phyloP scores from a whole-genome alignment of 306 rosid species.

The Rosa persica region DNA sequence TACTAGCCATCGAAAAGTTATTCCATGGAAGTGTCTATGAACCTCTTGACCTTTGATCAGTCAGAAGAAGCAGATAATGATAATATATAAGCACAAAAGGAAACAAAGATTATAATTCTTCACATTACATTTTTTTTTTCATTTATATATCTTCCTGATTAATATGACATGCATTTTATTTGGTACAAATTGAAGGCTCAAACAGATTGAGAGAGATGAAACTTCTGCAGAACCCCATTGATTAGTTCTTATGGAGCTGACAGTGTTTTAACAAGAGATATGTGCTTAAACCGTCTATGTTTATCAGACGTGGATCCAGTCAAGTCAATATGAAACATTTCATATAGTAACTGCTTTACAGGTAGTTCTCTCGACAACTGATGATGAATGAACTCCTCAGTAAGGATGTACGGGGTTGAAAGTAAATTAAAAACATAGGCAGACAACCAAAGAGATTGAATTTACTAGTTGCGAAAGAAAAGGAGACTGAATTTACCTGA shows the following conservation, averaged over 20 bases:
- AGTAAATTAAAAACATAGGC: background rate
- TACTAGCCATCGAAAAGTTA: background rate
- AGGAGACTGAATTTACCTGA: slow-evolving; percentile 11
- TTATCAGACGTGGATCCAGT: background rate
- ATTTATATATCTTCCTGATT: background rate
- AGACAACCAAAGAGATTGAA: background rate
- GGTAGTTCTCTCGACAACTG: background rate
- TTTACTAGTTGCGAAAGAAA: background rate
- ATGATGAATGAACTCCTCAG: background rate
- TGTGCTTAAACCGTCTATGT: background rate
- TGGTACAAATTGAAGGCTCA: background rate
- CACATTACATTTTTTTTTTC: too few species aligned
- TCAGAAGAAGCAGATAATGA: background rate
- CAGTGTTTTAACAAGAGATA: background rate
- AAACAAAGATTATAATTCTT: background rate
- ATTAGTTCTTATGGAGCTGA: background rate
- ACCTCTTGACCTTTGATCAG: background rate
- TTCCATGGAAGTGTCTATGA: background rate
- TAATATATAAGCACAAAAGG: background rate
- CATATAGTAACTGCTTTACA: background rate
- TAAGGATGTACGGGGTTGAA: background rate
- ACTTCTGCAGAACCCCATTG: background rate
- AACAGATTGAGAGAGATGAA: background rate
- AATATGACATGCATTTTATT: background rate
- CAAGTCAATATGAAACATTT: background rate